These are phyloP conservation scores for Crithidia mellificae DNA, from an alignment of 208 protist species.

Conservation along the genomic window DNA sequence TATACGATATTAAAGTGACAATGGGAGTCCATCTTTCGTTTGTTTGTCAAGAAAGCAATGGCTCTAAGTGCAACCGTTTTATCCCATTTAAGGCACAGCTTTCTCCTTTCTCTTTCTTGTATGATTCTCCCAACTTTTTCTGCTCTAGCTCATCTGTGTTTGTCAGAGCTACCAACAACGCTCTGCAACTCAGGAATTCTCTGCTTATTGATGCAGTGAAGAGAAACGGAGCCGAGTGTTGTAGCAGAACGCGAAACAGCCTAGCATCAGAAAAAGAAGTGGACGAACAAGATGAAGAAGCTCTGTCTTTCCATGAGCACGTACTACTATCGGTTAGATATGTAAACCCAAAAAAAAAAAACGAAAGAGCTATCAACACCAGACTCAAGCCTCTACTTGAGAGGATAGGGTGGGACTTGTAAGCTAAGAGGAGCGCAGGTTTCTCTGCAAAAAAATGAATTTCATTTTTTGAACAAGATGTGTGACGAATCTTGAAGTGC, in stretches of 20 bases:
- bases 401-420: no score
- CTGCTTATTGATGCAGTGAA: no score
- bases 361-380: no score
- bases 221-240: no score
- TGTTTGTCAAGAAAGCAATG: constrained; percentile 1
- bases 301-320: background rate
- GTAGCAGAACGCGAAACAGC: background rate
- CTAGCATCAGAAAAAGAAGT: background rate
- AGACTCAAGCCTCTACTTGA: no score
- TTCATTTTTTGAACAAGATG: no score
- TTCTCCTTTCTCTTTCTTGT: background rate
- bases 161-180: no score
- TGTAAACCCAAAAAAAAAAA: constrained; percentile 1
- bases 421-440: no score
- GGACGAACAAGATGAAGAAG: background rate
- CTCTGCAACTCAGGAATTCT: no score
- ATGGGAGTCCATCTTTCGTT: constrained; percentile 11
- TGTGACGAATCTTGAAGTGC: no score
- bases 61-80: background rate
- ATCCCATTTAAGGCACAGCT: background rate
- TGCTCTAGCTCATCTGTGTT: no score
- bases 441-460: no score
- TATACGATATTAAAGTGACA: constrained; percentile 5
- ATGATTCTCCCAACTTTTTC: background rate
- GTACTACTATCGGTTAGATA: constrained; percentile 16